phyloP scores from a whole-genome alignment of 768 basidiomycete species.

The Lanmaoa pseudosensibilis region DNA sequence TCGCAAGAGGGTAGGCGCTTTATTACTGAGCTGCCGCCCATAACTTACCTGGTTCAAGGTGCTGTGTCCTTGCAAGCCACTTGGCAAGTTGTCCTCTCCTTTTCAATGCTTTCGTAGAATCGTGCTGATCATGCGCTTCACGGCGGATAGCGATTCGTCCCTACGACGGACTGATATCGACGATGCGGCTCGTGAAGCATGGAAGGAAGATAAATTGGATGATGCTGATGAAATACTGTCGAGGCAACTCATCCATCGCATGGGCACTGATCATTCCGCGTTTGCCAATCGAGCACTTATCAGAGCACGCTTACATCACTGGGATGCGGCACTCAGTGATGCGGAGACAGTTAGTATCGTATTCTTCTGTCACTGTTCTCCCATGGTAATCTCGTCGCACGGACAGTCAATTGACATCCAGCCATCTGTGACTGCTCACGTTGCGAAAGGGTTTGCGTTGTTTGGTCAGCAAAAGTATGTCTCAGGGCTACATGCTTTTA shows the following conservation, averaged over 20 bases:
- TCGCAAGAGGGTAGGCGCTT: slow-evolving; percentile 2
- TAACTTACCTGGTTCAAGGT: background rate
- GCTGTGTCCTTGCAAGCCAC: slow-evolving; percentile 1
- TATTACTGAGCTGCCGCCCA: background rate
- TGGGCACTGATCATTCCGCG: background rate
- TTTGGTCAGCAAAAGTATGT: slow-evolving; percentile 8
- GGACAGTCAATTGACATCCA: slow-evolving; percentile 12
- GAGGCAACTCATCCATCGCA: background rate
- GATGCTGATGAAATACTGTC: slow-evolving; percentile 13
- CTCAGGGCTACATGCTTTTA: background rate
- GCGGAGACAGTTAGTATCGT: slow-evolving; percentile 6
- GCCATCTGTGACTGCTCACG: slow-evolving; percentile 6
- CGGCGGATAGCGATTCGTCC: slow-evolving; percentile 4
- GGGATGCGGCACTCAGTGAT: slow-evolving; percentile 10
- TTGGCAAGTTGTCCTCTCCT: background rate
- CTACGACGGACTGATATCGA: background rate
- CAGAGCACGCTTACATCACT: slow-evolving; percentile 2
- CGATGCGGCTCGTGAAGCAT: background rate
- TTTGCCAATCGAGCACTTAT: slow-evolving; percentile 10
- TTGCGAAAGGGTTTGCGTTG: slow-evolving; percentile 9
- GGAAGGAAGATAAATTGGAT: slow-evolving; percentile 3
- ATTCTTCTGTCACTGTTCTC: background rate
- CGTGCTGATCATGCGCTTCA: background rate
- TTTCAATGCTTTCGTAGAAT: background rate
- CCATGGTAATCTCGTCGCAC: background rate